phyloP scores from a whole-genome alignment of 805 yeast species.

The Dipodascus albidus region DNA sequence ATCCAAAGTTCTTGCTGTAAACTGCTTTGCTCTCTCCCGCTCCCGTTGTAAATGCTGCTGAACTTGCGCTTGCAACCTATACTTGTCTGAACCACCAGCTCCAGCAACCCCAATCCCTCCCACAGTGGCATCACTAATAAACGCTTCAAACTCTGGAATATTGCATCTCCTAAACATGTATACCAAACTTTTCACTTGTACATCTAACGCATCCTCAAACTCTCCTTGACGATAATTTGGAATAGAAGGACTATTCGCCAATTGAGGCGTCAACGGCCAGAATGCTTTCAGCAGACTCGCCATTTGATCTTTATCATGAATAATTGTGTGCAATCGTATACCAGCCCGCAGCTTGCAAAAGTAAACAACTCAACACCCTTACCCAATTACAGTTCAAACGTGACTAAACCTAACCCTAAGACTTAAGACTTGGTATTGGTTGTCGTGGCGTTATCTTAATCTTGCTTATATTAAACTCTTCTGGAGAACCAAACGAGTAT shows the following conservation, averaged over 20 bases:
- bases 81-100: neutral
- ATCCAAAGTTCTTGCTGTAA: neutral
- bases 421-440: neutral
- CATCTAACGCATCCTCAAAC: slow-evolving; percentile 45
- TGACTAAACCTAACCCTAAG: neutral
- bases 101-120: neutral
- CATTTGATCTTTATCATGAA: slow-evolving; percentile 3
- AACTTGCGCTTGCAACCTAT: neutral
- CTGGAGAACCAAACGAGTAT: no score
- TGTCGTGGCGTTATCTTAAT: neutral
- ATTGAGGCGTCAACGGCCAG: slow-evolving; percentile 14
- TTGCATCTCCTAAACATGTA: slow-evolving; percentile 46
- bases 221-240: slow-evolving; percentile 39
- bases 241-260: slow-evolving; percentile 26
- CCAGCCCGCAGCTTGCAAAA: no score
- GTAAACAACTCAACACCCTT: no score
- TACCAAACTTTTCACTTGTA: slow-evolving; percentile 46
- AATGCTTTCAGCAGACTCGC: slow-evolving; percentile 12
- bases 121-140: slow-evolving; percentile 14
- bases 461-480: no score
- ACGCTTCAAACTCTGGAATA: slow-evolving; percentile 33
- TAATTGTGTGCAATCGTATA: no score
- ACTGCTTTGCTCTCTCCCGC: neutral
- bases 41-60: neutral
- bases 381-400: no score